Conservation (phyloP, 1,139 yeast genomes). For the Lodderomyces theae region DNA sequence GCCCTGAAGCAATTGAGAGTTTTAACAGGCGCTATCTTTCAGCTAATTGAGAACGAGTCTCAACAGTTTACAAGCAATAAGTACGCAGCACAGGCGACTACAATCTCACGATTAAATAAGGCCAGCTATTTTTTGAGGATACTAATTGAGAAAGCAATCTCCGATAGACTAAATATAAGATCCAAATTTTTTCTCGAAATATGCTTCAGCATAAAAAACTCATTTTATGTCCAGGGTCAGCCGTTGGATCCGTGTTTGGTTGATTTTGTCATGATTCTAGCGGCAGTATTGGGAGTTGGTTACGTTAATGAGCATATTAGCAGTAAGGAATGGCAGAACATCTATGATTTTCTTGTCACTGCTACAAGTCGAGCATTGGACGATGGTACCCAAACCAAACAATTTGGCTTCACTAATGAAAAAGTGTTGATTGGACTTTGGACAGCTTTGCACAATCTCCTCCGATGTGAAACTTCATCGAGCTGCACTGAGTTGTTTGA, state of each 20-base stretch:
- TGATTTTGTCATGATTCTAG: conserved; percentile 31
- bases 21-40: conserved; percentile 37
- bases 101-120: conserved; percentile 39
- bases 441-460: conserved; percentile 21
- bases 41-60: conserved; percentile 41
- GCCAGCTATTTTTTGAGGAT: conserved; percentile 39
- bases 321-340: conserved; percentile 27
- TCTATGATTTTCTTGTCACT: conserved; percentile 23
- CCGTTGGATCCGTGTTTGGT: conserved; percentile 34
- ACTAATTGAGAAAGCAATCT: conserved; percentile 25
- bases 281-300: conserved; percentile 25
- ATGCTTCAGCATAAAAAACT: conserved; percentile 21
- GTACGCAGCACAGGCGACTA: conserved; percentile 19
- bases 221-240: conserved; percentile 15
- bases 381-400: background rate
- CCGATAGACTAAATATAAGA: conserved; percentile 24
- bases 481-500: conserved; percentile 22
- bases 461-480: conserved; percentile 28
- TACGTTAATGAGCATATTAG: conserved; percentile 42
- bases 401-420: conserved; percentile 7
- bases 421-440: conserved; percentile 19
- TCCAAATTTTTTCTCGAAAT: conserved; percentile 31
- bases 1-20: conserved; percentile 23
- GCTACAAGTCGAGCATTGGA: conserved; percentile 7
- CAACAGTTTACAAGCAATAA: conserved; percentile 28